Evolutionary conservation across 768 basidiomycete species (phyloP).

Genomic region (Tephrocybe sp.): DNA sequence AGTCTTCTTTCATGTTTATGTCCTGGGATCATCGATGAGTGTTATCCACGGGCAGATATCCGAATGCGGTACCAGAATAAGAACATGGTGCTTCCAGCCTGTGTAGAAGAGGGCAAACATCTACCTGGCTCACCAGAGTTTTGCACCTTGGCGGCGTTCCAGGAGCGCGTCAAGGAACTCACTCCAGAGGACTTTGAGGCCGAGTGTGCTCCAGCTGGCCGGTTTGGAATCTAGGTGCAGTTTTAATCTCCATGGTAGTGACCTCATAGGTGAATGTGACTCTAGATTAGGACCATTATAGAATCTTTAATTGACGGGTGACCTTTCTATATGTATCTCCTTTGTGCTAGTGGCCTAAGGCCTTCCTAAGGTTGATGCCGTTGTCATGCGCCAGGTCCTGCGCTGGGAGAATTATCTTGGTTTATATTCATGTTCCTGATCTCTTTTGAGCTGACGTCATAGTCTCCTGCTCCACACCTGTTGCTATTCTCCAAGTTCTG

Average conservation of each 20-base stretch:
- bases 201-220: slow-evolving; percentile 51
- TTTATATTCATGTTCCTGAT: no score
- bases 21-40: background rate
- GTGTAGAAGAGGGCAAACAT: slow-evolving; percentile 65
- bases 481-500: no score
- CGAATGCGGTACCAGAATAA: slow-evolving; percentile 79
- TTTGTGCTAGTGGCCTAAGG: no score
- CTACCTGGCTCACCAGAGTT: slow-evolving; percentile 69
- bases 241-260: background rate
- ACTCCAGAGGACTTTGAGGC: slow-evolving; percentile 64
- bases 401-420: no score
- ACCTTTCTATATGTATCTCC: no score
- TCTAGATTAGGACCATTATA: no score
- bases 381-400: background rate
- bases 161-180: slow-evolving; percentile 56
- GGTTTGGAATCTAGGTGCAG: slow-evolving; percentile 8
- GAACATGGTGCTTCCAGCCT: slow-evolving; percentile 59
- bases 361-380: background rate
- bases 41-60: slow-evolving; percentile 38
- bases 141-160: slow-evolving; percentile 66
- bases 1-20: slow-evolving; percentile 11
- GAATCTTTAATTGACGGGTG: no score
- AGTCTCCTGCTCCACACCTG: slow-evolving; percentile 1
- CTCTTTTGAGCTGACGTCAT: slow-evolving; percentile 3
- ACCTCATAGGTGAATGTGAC: no score